These are phyloP conservation scores for Aspergillus ibericus DNA, from an alignment of 2,329 filamentous ascomycete species.

Conservation along the genomic window DNA sequence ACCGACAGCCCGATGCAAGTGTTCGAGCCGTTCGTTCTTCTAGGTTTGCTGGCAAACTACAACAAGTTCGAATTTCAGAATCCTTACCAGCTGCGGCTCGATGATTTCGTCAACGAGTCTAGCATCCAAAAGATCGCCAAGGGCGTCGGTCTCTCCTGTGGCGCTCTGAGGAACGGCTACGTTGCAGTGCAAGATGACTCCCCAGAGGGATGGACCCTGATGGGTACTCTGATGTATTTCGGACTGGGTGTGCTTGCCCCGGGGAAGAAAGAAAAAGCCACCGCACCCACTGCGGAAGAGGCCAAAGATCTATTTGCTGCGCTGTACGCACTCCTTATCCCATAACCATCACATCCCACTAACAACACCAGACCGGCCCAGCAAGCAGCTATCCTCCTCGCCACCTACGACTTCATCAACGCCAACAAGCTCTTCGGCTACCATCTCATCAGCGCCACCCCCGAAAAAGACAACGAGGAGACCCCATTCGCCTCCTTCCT, in stretches of 20 bases:
- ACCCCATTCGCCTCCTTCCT: slow-evolving; percentile 78
- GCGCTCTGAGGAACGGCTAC: slow-evolving; percentile 69
- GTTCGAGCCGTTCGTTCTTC: slow-evolving; percentile 74
- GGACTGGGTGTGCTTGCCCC: slow-evolving; percentile 75
- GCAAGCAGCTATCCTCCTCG: slow-evolving; percentile 76
- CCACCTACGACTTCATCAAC: slow-evolving; percentile 89
- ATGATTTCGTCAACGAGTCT: slow-evolving; percentile 91
- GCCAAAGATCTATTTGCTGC: slow-evolving; percentile 77
- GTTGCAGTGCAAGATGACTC: slow-evolving; percentile 85
- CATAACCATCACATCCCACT: slow-evolving; percentile 21
- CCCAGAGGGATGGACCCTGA: slow-evolving; percentile 84
- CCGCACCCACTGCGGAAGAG: slow-evolving; percentile 71
- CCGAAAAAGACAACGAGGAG: slow-evolving; percentile 64
- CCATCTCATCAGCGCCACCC: slow-evolving; percentile 67
- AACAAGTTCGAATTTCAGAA: slow-evolving; percentile 99
- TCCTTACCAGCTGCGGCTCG: slow-evolving; percentile 85
- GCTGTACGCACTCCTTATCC: slow-evolving; percentile 53
- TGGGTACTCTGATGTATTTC: slow-evolving; percentile 77
- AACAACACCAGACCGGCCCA: slow-evolving; percentile 65
- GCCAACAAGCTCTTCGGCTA: slow-evolving; percentile 95
- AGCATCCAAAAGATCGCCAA: slow-evolving; percentile 80
- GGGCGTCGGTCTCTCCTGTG: slow-evolving; percentile 72
- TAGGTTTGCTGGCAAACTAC: slow-evolving; percentile 91
- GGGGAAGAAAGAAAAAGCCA: slow-evolving; percentile 60
- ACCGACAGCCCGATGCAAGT: slow-evolving; percentile 63